These are phyloP conservation scores for Pythium plurisporium DNA, from an alignment of 352 stramenopile species.

Conservation along the genomic window DNA sequence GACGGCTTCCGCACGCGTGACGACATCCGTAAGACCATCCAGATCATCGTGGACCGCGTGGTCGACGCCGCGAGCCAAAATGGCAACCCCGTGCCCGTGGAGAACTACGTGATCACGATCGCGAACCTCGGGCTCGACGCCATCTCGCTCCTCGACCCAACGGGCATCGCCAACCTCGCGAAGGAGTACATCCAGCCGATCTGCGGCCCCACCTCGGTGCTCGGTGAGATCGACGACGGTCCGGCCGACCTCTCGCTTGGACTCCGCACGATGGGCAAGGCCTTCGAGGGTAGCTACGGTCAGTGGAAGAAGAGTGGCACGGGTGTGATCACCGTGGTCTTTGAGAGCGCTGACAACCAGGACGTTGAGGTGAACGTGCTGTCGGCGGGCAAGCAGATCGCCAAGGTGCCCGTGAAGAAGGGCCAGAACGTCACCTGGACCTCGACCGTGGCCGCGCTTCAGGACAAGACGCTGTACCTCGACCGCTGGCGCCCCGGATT, in stretches of 20 bases:
- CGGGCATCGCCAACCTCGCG: conserved; percentile 34
- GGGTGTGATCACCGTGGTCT: conserved; percentile 34
- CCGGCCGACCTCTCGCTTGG: conserved; percentile 37
- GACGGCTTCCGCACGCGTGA: conserved; percentile 31
- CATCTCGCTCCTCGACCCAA: conserved; percentile 42
- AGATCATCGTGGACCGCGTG: conserved; percentile 40
- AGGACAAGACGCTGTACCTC: conserved; percentile 67
- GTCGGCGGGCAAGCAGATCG: conserved; percentile 41
- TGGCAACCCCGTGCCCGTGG: conserved; percentile 31
- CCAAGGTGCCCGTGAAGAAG: conserved; percentile 35
- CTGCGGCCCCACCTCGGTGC: conserved; percentile 37
- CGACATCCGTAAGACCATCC: conserved; percentile 40
- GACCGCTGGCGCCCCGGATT: conserved; percentile 69
- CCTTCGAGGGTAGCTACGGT: conserved; percentile 38
- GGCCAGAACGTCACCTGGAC: conserved; percentile 37
- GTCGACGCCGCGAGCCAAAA: conserved; percentile 40
- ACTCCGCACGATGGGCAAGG: conserved; percentile 33
- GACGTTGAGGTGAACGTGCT: conserved; percentile 51
- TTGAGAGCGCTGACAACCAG: conserved; percentile 44
- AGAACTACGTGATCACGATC: conserved; percentile 39
- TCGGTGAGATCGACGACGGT: conserved; percentile 55
- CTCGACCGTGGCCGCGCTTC: conserved; percentile 27
- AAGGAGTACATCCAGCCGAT: conserved; percentile 52
- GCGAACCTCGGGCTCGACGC: conserved; percentile 39
- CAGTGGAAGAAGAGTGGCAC: conserved; percentile 41